Base-by-base conservation (phyloP, 495 filamentous ascomycete species). In the Xanthoparmelia taractica region DNA sequence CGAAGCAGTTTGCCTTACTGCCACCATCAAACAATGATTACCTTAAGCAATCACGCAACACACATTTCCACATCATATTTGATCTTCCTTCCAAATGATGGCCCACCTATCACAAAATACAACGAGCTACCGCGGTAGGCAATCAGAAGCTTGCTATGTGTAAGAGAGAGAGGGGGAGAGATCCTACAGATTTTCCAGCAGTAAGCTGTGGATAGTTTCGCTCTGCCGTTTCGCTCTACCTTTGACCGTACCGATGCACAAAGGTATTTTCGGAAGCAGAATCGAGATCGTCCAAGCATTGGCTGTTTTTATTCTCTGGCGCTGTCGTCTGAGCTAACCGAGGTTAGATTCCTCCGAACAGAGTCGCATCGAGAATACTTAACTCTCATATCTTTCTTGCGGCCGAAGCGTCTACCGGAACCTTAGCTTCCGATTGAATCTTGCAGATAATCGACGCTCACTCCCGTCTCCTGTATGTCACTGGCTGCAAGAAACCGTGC, bases 361-460 rank as follows among this genome's bases (percentile, higher is more conserved):
- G 29, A 33, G 50, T 54, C 13, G 27, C 17, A 54, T 54, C 27
- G 20, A 54, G 15, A 17, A 31, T 29, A 29, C 31, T 54, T 15
- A 6, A 54, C 5, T 13, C 10, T 20, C 48, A 31, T 52, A 10
- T 13, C 6, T 54, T 54, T 52, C 7, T 52, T 54, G 29, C 50
- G 50, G 50, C 50, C 50, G 50, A 54, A 54, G 50, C 50, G 50
- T 54, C 50, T 54, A 33, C 50, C 50, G 50, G 50, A 54, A 33
- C 25, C 27, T 17, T 4, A 54, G 17, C 7, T 18, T 54, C 50
- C 50, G 50, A 54, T 54, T n/a, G 1, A 50, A 54, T 54, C 50
- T 54, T 54, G 50, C 50, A 54, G 50, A n/a, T 18, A 52, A 54
- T 54, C 50, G 50, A 17, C 17, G 50, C 29, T 54, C 29, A 29